Base-by-base conservation (phyloP, 2,329 filamentous ascomycete genomes). In the Whalleya microplaca region DNA sequence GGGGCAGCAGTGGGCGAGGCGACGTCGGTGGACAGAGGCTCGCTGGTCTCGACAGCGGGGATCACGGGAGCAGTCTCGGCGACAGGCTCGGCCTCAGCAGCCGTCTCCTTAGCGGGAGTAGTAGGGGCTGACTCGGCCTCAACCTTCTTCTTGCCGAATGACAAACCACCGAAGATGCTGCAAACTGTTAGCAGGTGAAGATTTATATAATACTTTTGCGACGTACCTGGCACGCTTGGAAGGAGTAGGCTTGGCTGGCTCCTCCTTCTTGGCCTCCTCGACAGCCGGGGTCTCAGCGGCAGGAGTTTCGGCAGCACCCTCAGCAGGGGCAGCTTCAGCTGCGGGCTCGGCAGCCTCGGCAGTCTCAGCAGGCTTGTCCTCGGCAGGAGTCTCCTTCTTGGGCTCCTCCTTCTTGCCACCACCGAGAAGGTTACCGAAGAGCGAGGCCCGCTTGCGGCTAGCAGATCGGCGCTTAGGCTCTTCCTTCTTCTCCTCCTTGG, bases 361-460 rank as follows among this genome's bases (percentile, higher is more conserved):
- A 3, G 58, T 75, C 59, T 75, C 73, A 14, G 66, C 69, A 2
- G 68, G 74, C 69, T 75, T 75, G 58, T 78, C 75, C 63, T 75
- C 78, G 37, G 58, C 61, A n/a, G n/a, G n/a, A n/a, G 56, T 43
- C 58, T 69, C 64, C 64, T 73, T 76, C 73, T 65, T 71, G 58
- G 70, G 70, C 69, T 78, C 75, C 55, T 81, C 79, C 76, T 84
- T 85, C 76, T 84, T 83, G 67, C 80, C 10, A 37, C 27, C 27
- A 12, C 27, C 78, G 6, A 80, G 71, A 61, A 87, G 78, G 67
- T 69, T 76, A 65, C 81, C 82, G 67, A 89, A 87, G 76, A 88
- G 83, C 52, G 85, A 88, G 45, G 77, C 75, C 50, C 86, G 85
- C 84, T 89, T 88, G 70, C 83, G 82, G 71, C 84, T 87, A 48